Base-by-base conservation (phyloP, 371 early-diverging fungal species). In the Mucor sp. region DNA sequence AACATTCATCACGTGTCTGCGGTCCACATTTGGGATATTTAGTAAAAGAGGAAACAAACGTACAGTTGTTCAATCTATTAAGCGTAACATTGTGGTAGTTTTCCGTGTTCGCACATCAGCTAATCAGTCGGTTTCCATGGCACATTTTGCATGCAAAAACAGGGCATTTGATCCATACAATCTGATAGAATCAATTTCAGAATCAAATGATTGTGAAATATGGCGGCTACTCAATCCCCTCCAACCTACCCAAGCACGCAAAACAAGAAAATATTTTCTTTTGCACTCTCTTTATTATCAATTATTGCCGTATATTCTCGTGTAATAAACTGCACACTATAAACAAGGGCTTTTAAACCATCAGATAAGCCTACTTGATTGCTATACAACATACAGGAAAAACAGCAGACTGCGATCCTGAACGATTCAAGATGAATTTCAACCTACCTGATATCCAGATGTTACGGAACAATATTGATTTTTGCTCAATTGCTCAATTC, bases 401-500 rank as follows among this genome's bases (percentile, higher is more conserved):
- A 55, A 55, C 30, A 53, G 25, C 1, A 47, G 44, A 44, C 23
- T 23, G 6, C n/a, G 25, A 23, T 47, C 8, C 6, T 47, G 23
- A 23, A 23, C 23, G 12, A 11, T 23, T 50, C 50, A 35, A 27
- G 47, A 65, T 67, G 68, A 67, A 65, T 17, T 63, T 57, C 43
- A 33, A 23, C 35, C 59, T 72, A 41, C 56, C 70, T 43, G 69
- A 77, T 27, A 65, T 78, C 43, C 60, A 62, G 37, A 60, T 56
- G 19, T 68, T 82, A 64, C 75, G 83, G 60, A 82, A 80, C 60
- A 80, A 82, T 74, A 70, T 80, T 58, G 74, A 81, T 35, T 83
- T 83, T 70, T 84, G 86, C 69, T 71, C 82, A 58, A 70, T 75
- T 30, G 59, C 78, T 7, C 81, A 84, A 64, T 81, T 82, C 64